Base-by-base conservation (phyloP, 225 moss, liverwort and hornwort genomes). In the Ulota crispa region DNA sequence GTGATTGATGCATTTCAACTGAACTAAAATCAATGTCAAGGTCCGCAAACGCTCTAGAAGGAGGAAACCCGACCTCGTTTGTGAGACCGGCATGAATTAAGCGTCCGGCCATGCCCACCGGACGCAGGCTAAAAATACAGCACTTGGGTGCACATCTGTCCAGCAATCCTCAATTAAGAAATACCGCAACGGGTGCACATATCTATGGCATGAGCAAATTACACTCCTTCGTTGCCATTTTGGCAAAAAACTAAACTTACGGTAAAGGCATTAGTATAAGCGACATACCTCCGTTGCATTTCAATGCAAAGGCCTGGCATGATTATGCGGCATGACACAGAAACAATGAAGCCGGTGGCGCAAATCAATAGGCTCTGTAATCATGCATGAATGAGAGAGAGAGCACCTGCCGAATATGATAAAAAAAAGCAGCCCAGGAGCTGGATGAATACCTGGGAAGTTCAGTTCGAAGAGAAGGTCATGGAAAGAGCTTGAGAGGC, bases 401-500 rank as follows among this genome's bases (percentile, higher is more conserved):
- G 39, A 39, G 39, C 39, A 39, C 39, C 63, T 73, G 62, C 59
- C 32, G 28, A 54, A 53, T 37, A 26, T 24, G 24, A 34, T 18
- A 26, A 20, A 69, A 37, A 56, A 67, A 23, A 26, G n/a, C n/a
- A 54, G 26, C 59, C 31, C 61, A 53, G 52, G 23, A 39, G 27
- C 23, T 12, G n/a, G 45, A 54, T 10, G 54, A 39, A 39, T 10
- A 10, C n/a, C 65, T 47, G 72, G 32, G 61, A 34, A 45, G 18
- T 21, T 64, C 4, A 93, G 50, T 85, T 81, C 75, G 88, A 86
- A 18, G 83, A 80, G 64, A 93, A 47, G 53, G 91, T 92, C 68
- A 88, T 65, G 56, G 89, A 85, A 62, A 97, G 93, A 8, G 95
- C 92, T 85, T 95, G 95, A 12, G 85, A 75, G 31, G 97, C 95